Conservation (phyloP, 768 basidiomycete genomes). For the Xerocomellus chrysenteron region DNA sequence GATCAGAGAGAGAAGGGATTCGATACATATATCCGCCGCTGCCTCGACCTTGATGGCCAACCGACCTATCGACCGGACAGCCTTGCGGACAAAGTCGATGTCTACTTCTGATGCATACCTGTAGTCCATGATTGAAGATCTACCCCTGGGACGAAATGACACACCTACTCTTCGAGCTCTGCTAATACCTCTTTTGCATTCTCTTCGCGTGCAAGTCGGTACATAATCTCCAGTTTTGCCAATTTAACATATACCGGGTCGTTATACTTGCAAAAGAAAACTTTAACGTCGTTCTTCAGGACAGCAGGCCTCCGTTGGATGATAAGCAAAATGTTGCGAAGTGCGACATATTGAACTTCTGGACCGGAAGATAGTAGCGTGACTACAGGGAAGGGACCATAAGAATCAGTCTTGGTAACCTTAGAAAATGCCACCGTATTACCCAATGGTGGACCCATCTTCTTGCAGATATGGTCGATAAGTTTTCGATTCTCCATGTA, state of each 20-base stretch:
- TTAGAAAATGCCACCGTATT: background rate
- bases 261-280: conserved; percentile 99
- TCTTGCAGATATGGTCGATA: conserved; percentile 90
- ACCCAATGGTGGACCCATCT: conserved; percentile 99
- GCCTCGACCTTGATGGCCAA: conserved; percentile 95
- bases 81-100: conserved; percentile 96
- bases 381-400: conserved; percentile 47
- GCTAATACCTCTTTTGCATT: conserved; percentile 91
- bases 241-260: conserved; percentile 99
- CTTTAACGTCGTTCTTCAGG: conserved; percentile 95
- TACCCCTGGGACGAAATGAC: background rate
- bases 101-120: conserved; percentile 99
- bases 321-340: conserved; percentile 95
- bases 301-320: conserved; percentile 93
- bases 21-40: conserved; percentile 88
- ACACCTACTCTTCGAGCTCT: conserved; percentile 86
- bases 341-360: conserved; percentile 97
- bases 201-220: conserved; percentile 91
- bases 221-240: conserved; percentile 99
- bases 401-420: conserved; percentile 1
- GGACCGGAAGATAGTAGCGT: conserved; percentile 94
- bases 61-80: conserved; percentile 95
- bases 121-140: background rate
- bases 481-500: conserved; percentile 91
- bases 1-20: conserved; percentile 80